These are phyloP conservation scores for Fusarium marasasianum DNA, from an alignment of 2,329 filamentous ascomycete species.

Conservation along the genomic window DNA sequence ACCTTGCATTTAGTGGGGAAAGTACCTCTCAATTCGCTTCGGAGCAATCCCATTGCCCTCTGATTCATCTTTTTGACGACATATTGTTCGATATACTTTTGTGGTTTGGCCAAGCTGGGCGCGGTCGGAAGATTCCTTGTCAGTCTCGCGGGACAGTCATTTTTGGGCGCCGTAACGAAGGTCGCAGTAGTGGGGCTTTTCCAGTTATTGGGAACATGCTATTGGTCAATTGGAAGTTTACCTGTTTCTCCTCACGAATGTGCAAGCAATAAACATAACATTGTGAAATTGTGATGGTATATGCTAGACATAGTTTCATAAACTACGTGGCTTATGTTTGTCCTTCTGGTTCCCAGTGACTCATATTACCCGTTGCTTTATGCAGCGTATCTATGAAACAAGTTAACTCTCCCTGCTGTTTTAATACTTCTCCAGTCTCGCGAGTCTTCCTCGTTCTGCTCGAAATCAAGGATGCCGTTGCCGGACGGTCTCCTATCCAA, in stretches of 20 bases:
- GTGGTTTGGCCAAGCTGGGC: too few relatives aligned
- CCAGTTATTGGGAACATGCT: too few relatives aligned
- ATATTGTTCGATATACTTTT: too few relatives aligned
- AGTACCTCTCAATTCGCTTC: too few relatives aligned
- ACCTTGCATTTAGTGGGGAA: too few relatives aligned
- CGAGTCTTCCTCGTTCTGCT: rapidly evolving
- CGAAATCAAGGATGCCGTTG: rapidly evolving
- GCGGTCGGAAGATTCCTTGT: neutral
- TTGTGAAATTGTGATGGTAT: rapidly evolving
- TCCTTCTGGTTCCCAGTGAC: neutral
- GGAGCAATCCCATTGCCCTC: neutral
- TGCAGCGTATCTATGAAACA: too few relatives aligned
- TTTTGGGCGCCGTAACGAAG: neutral
- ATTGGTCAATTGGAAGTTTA: too few relatives aligned
- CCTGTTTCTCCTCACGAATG: neutral
- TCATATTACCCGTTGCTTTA: rapidly evolving
- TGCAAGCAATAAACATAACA: neutral
- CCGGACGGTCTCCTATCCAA: rapidly evolving
- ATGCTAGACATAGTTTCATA: rapidly evolving
- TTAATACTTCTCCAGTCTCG: rapidly evolving
- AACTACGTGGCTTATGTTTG: too few relatives aligned
- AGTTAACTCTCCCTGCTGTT: too few relatives aligned
- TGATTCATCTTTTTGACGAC: neutral
- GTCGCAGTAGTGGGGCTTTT: neutral
- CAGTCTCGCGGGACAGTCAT: neutral